A percentile compares a stretch with the other conserved stretches of the same genome.
phyloP scores from a whole-genome alignment of 2,329 filamentous ascomycete species.

The Colletotrichum sansevieriae region DNA sequence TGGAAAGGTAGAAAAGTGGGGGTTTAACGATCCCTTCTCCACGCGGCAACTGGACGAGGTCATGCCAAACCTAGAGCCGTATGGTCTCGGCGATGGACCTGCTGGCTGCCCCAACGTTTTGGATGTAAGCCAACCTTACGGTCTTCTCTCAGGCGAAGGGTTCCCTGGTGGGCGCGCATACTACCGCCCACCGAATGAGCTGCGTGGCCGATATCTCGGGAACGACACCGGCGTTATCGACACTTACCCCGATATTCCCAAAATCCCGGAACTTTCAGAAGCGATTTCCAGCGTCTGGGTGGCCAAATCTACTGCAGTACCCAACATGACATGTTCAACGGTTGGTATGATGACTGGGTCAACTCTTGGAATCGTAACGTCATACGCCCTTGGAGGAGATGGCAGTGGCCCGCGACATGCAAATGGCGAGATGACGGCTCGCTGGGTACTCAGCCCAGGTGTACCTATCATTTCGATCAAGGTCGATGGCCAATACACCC shows the following conservation, averaged over 20 bases:
- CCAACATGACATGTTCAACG: conserved; percentile 79
- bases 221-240: conserved; percentile 71
- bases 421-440: conserved; percentile 84
- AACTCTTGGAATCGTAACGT: conserved; percentile 83
- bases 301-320: conserved; percentile 82
- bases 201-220: conserved; percentile 80
- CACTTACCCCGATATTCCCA: conserved; percentile 80
- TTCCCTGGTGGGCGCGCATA: conserved; percentile 86
- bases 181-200: conserved; percentile 80
- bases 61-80: conserved; percentile 79
- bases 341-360: conserved; percentile 88
- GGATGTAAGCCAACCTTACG: conserved; percentile 89
- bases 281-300: conserved; percentile 88
- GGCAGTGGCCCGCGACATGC: conserved; percentile 71
- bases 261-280: conserved; percentile 77
- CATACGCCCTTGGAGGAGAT: conserved; percentile 80
- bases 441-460: conserved; percentile 91
- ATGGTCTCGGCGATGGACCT: conserved; percentile 83
- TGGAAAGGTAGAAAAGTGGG: conserved; percentile 86
- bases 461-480: conserved; percentile 89
- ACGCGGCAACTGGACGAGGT: conserved; percentile 84
- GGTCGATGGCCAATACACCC: conserved; percentile 85
- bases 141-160: conserved; percentile 87
- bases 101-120: conserved; percentile 87
- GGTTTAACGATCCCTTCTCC: conserved; percentile 78